A percentile compares a stretch with the other conserved stretches of the same genome.
Conservation (phyloP, 2,329 filamentous ascomycete genomes). For the Aureobasidium sp. region DNA sequence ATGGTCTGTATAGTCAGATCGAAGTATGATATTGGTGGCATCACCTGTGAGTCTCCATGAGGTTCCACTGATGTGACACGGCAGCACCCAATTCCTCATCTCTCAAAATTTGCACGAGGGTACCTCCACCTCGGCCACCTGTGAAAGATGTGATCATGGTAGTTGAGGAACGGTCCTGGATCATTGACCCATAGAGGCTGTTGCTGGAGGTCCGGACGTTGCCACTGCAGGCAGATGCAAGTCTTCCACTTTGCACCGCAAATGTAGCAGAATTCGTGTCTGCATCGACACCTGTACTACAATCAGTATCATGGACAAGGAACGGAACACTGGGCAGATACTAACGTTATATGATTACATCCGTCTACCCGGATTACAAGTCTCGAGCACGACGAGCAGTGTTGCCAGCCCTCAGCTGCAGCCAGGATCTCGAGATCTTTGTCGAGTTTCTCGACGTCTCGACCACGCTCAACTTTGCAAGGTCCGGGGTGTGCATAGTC, state of each 20-base stretch:
- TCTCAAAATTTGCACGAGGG: too few species aligned
- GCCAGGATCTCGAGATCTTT: background rate
- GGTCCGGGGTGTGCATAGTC: background rate
- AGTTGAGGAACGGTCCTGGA: too few species aligned
- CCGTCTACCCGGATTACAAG: background rate
- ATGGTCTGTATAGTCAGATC: too few species aligned
- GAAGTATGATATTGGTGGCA: too few species aligned
- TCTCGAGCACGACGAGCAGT: background rate
- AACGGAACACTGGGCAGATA: background rate
- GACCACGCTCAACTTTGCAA: background rate
- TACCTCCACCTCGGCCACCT: too few species aligned
- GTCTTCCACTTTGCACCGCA: background rate
- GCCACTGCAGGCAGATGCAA: background rate
- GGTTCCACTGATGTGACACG: too few species aligned
- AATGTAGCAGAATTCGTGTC: background rate
- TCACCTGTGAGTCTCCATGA: too few species aligned
- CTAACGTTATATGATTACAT: background rate
- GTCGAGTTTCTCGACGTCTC: background rate
- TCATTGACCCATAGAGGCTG: too few species aligned
- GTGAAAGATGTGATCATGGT: too few species aligned
- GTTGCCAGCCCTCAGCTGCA: background rate
- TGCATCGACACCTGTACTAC: background rate
- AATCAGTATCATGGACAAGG: too few species aligned
- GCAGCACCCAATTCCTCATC: too few species aligned
- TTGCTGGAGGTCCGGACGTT: background rate